Percentiles rank a stretch among this genome's conserved stretches.
phyloP scores from a whole-genome alignment of 352 stramenopile genomes.

The Phytopythium mirpurense region DNA sequence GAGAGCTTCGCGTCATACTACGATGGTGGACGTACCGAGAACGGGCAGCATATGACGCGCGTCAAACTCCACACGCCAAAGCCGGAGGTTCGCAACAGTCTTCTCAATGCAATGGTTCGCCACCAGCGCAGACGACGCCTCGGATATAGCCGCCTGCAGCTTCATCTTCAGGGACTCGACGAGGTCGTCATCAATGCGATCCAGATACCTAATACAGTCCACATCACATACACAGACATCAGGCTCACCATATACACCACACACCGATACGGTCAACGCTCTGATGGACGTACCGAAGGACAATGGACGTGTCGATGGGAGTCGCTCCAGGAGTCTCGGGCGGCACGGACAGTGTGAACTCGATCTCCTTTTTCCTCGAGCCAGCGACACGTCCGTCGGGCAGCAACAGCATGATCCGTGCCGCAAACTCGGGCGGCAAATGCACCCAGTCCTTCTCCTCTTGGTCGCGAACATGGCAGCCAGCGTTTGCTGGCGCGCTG shows the following conservation, averaged over 20 bases:
- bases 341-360: slow-evolving; percentile 53
- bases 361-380: slow-evolving; percentile 50
- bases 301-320: slow-evolving; percentile 26
- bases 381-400: slow-evolving; percentile 47
- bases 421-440: slow-evolving; percentile 62
- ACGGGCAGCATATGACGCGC: slow-evolving; percentile 50
- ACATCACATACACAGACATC: neutral
- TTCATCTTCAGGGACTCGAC: slow-evolving; percentile 21
- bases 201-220: slow-evolving; percentile 28
- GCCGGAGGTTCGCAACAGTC: slow-evolving; percentile 10
- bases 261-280: too few species aligned
- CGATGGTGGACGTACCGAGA: slow-evolving; percentile 37
- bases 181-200: slow-evolving; percentile 37
- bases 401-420: slow-evolving; percentile 65
- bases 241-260: neutral
- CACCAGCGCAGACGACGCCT: neutral
- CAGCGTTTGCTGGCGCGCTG: slow-evolving; percentile 9
- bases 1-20: too few species aligned
- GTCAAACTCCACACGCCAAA: slow-evolving; percentile 81
- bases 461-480: neutral
- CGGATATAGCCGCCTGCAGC: slow-evolving; percentile 2
- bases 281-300: slow-evolving; percentile 24
- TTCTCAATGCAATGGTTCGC: neutral
- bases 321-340: neutral
- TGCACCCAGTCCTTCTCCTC: slow-evolving; percentile 61